Base-by-base conservation (phyloP, 257 asterid species). In the Henckelia pumila region DNA sequence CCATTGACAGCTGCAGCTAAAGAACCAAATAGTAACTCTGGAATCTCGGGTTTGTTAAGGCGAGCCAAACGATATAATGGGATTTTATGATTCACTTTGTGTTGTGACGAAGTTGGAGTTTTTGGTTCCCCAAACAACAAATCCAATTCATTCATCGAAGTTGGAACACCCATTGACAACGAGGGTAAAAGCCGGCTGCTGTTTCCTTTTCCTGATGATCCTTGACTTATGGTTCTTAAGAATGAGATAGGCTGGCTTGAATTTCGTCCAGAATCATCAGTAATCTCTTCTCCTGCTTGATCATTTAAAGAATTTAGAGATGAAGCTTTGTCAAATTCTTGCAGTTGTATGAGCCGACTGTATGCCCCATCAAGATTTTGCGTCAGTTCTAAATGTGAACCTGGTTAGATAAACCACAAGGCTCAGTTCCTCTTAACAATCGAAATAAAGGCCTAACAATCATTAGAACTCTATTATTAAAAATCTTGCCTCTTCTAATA, bases 1-100 rank as follows among this genome's bases (percentile, higher is more conserved):
- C 95, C 95, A 40, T 69, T 79, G 44, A 74, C 59, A 2, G 71
- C 49, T 19, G 95, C 89, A 56, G 92, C 89, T 21, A 85, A 19
- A 2, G 92, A 78, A 13, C 92, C 95, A 1, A 83, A 53, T 3
- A 77, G 5, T 58, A 88, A 24, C 63, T 71, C 77, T 0, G 76
- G 81, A 22, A 75, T 71, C 64, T 88, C 95, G 0, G 78, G 83
- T 64, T 78, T 80, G 28, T 83, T 83, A 20, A 88, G 61, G 58
- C 47, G 37, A 33, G 87, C 92, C 61, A 88, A 62, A 3, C 88
- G 83, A 75, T 64, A 68, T 26, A 85, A 77, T 5, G 83, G 64
- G 17, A 69, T 56, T 22, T 72, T 68, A 21, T 21, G 28, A 19
- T 59, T 62, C 29, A 30, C 32, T 25, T 40, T 21, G 6, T 71